Conservation (phyloP, 805 yeast genomes). For the Candida takata region DNA sequence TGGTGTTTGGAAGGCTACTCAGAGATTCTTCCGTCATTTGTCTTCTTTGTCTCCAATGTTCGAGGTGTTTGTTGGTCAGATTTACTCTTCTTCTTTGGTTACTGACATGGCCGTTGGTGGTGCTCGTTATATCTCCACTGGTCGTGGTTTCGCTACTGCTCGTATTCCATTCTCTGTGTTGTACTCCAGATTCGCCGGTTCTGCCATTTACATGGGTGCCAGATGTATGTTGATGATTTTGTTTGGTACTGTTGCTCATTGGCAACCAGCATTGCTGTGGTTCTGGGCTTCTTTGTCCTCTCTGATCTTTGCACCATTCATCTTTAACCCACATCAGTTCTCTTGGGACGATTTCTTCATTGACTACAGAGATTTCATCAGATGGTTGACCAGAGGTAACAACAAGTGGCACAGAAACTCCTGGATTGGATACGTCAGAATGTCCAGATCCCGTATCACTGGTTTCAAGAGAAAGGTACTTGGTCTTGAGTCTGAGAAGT, state of each 20-base stretch:
- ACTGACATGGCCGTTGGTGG: conserved; percentile 78
- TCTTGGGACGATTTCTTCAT: conserved; percentile 93
- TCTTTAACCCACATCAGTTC: conserved; percentile 97
- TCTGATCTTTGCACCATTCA: conserved; percentile 83
- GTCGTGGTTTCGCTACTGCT: conserved; percentile 81
- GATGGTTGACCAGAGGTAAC: conserved; percentile 90
- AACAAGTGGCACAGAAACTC: conserved; percentile 84
- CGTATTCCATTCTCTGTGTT: conserved; percentile 70
- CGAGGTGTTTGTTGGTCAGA: conserved; percentile 78
- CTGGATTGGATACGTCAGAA: conserved; percentile 79
- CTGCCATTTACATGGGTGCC: conserved; percentile 80
- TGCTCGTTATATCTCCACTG: conserved; percentile 81
- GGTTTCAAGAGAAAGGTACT: conserved; percentile 73
- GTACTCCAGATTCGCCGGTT: conserved; percentile 73
- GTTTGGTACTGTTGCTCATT: conserved; percentile 67
- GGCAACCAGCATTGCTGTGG: conserved; percentile 95
- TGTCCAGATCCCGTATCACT: conserved; percentile 77
- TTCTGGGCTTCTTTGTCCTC: conserved; percentile 94
- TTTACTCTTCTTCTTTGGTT: conserved; percentile 63
- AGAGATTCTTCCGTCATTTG: conserved; percentile 63
- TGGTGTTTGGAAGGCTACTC: conserved; percentile 70
- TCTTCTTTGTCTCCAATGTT: conserved; percentile 70
- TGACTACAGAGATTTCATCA: conserved; percentile 89
- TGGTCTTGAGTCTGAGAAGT: conserved; percentile 74
- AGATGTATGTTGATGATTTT: conserved; percentile 66